Evolutionary conservation across 352 stramenopile species (phyloP).

Genomic region (Chrysophaeum taylorii): DNA sequence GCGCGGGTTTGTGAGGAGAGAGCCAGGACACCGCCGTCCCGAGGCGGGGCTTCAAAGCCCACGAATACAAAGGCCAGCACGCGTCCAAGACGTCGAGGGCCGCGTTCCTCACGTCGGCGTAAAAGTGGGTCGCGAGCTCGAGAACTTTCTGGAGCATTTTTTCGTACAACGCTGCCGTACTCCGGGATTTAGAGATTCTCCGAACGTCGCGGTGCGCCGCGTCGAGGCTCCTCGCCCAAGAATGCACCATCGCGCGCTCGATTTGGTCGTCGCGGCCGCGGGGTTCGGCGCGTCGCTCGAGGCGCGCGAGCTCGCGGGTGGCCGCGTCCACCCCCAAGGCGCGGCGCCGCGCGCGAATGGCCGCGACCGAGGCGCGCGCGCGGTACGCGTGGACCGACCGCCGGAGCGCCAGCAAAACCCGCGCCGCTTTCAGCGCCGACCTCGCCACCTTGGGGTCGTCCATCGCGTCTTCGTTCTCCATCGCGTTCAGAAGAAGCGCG

Average conservation of each 20-base stretch:
- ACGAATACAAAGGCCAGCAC: background rate
- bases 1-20: background rate
- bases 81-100: background rate
- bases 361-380: background rate
- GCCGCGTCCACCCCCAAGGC: background rate
- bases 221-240: background rate
- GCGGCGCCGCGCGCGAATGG: background rate
- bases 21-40: background rate
- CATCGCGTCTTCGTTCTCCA: too few species aligned
- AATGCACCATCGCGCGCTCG: background rate
- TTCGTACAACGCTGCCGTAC: background rate
- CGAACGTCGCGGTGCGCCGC: background rate
- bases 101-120: background rate
- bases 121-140: background rate
- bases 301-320: background rate
- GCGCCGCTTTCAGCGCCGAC: background rate
- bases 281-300: background rate
- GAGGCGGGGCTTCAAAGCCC: background rate
- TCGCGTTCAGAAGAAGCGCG: slow-evolving; percentile 1
- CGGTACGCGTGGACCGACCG: background rate
- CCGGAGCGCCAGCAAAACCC: background rate
- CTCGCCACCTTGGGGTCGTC: slow-evolving; percentile 2
- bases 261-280: background rate
- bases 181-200: too few species aligned
- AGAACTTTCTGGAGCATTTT: background rate